phyloP scores from a whole-genome alignment of 805 yeast genomes.

The Starmerella cellae region DNA sequence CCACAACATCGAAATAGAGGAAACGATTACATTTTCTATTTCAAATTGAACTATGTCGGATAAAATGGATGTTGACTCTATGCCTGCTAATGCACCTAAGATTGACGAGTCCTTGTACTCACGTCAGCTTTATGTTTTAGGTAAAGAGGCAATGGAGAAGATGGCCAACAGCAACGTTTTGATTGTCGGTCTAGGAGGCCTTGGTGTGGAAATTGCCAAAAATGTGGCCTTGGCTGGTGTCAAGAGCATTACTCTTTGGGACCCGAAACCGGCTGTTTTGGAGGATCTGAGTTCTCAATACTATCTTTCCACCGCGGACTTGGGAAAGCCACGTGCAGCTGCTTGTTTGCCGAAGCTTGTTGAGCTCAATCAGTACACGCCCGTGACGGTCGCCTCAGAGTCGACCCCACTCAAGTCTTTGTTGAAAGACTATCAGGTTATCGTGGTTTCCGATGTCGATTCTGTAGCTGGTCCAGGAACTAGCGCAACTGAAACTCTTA shows the following conservation, averaged over 20 bases:
- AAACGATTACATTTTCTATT: no score
- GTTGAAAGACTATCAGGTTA: constrained; percentile 54
- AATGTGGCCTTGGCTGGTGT: constrained; percentile 96
- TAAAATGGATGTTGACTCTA: constrained; percentile 3
- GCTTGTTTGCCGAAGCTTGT: constrained; percentile 56
- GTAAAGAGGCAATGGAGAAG: constrained; percentile 95
- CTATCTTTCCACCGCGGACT: constrained; percentile 54
- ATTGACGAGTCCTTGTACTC: constrained; percentile 94
- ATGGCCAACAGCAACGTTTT: constrained; percentile 92
- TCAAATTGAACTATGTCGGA: constrained; percentile 1
- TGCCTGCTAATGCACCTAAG: neutral
- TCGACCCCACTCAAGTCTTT: constrained; percentile 37
- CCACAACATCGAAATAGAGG: no score
- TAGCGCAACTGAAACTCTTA: constrained; percentile 47
- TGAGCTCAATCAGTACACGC: constrained; percentile 84
- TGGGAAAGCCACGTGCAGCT: constrained; percentile 66
- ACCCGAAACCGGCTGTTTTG: constrained; percentile 54
- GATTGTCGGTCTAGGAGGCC: constrained; percentile 77
- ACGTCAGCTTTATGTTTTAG: constrained; percentile 86
- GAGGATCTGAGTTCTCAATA: constrained; percentile 81
- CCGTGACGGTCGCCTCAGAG: constrained; percentile 50
- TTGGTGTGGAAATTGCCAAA: constrained; percentile 93
- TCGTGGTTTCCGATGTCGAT: constrained; percentile 68
- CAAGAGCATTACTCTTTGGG: constrained; percentile 74
- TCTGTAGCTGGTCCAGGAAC: constrained; percentile 24